A percentile compares a stretch with the other conserved stretches of the same genome.
phyloP scores from a whole-genome alignment of 345 rosid genomes.

The Populus ilicifolia region DNA sequence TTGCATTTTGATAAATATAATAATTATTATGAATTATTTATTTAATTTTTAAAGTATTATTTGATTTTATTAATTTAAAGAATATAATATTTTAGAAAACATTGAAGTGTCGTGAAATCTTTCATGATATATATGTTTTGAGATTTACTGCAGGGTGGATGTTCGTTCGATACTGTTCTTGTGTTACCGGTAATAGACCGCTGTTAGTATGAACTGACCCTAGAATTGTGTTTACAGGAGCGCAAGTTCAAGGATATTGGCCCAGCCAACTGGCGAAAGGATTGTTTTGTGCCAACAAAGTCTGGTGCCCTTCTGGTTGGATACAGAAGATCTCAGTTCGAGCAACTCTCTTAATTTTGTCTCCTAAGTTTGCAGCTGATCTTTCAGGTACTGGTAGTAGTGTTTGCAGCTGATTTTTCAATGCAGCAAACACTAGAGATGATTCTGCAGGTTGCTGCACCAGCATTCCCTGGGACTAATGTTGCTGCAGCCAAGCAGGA shows the following conservation, averaged over 20 bases:
- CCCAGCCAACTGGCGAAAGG: conserved; percentile 72
- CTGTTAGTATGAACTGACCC: not conserved
- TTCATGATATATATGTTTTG: too few species aligned
- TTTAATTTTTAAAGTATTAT: too few species aligned
- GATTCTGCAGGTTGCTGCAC: conserved; percentile 46
- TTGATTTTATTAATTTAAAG: too few species aligned
- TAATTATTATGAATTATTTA: too few species aligned
- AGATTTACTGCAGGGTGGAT: too few species aligned
- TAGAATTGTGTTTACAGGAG: conserved; percentile 45
- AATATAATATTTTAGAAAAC: too few species aligned
- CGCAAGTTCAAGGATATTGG: conserved; percentile 70
- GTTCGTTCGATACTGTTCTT: too few species aligned
- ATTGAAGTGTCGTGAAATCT: too few species aligned
- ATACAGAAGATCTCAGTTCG: conserved; percentile 51
- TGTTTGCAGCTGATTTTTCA: too few species aligned
- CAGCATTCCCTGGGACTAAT: conserved; percentile 42
- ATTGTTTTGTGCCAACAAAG: conserved; percentile 75
- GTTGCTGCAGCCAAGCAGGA: conserved; percentile 50
- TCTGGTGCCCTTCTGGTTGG: conserved; percentile 69
- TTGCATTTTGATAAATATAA: too few species aligned
- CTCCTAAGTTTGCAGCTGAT: not conserved
- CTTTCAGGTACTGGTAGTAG: not conserved
- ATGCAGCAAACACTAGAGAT: conserved; percentile 29
- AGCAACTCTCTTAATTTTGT: not conserved
- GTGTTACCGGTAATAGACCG: too few species aligned